phyloP scores from a whole-genome alignment of 2,329 filamentous ascomycete genomes.

The Cryphonectria parasitica region DNA sequence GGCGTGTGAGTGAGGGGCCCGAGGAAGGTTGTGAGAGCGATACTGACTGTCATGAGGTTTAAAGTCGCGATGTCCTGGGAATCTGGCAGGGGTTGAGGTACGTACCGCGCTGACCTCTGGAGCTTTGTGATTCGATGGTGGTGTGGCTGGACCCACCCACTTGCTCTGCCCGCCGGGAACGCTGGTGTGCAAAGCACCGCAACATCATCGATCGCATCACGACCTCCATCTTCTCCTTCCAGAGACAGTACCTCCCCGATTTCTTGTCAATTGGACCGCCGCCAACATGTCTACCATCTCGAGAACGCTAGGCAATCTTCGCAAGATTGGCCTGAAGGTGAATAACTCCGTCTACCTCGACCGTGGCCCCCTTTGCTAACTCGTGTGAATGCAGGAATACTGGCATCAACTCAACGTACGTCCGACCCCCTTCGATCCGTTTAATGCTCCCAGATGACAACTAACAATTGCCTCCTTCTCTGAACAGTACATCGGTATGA shows the following conservation, averaged over 20 bases:
- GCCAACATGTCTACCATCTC: constrained; percentile 84
- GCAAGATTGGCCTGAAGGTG: constrained; percentile 88
- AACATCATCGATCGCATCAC: constrained; percentile 32
- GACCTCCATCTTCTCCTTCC: constrained; percentile 30
- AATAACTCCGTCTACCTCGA: constrained; percentile 29
- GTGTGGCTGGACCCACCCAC: constrained; percentile 17
- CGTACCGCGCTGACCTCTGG: constrained; percentile 24
- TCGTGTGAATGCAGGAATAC: constrained; percentile 67
- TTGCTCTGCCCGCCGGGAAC: constrained; percentile 16
- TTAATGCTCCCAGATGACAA: constrained; percentile 18
- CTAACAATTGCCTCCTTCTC: constrained; percentile 31
- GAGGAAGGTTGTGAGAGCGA: background rate
- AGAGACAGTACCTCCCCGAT: constrained; percentile 30
- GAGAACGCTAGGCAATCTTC: constrained; percentile 84
- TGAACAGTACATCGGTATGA: constrained; percentile 60
- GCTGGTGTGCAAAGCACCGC: constrained; percentile 24
- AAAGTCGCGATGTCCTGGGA: background rate
- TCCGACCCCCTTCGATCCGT: constrained; percentile 37
- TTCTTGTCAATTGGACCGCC: constrained; percentile 40
- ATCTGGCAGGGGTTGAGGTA: constrained; percentile 30
- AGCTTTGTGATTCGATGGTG: constrained; percentile 34
- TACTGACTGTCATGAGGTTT: background rate
- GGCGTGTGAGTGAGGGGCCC: background rate
- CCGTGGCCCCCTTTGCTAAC: constrained; percentile 41
- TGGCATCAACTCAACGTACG: constrained; percentile 91